phyloP scores from a whole-genome alignment of 495 filamentous ascomycete genomes.

The Parachaetomium inaequale region DNA sequence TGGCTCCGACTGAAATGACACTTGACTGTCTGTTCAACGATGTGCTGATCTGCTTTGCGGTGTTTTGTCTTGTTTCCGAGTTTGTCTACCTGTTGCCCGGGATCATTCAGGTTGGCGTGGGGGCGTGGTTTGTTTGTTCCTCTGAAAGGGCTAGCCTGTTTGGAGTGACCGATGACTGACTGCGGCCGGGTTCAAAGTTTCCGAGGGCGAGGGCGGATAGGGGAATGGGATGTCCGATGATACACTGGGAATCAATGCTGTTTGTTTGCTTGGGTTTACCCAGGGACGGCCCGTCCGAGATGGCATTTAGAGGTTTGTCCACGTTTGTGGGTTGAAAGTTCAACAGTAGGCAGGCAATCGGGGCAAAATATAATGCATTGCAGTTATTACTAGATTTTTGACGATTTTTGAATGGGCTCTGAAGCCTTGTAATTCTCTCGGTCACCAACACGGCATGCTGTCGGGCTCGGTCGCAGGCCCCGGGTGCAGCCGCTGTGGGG shows the following conservation, averaged over 20 bases:
- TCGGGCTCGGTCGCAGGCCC: not conserved
- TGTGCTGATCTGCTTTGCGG: no score
- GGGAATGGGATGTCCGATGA: not conserved
- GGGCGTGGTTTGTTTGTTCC: not conserved
- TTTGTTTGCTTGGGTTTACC: no score
- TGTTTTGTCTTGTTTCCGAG: no score
- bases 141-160: constrained; percentile 7
- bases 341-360: not conserved
- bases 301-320: no score
- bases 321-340: no score
- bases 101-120: not conserved
- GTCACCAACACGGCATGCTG: not conserved
- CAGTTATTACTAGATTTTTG: not conserved
- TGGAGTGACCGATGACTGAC: constrained; percentile 7
- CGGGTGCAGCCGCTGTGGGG: constrained; percentile 10
- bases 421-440: not conserved
- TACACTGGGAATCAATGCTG: no score
- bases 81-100: not conserved
- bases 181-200: not conserved
- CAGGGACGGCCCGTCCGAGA: no score
- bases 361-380: not conserved
- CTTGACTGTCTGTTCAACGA: no score
- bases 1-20: not conserved
- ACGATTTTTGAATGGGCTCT: not conserved
- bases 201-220: no score